phyloP scores from a whole-genome alignment of 2,329 filamentous ascomycete genomes.

The Diaporthe citrichinensis region DNA sequence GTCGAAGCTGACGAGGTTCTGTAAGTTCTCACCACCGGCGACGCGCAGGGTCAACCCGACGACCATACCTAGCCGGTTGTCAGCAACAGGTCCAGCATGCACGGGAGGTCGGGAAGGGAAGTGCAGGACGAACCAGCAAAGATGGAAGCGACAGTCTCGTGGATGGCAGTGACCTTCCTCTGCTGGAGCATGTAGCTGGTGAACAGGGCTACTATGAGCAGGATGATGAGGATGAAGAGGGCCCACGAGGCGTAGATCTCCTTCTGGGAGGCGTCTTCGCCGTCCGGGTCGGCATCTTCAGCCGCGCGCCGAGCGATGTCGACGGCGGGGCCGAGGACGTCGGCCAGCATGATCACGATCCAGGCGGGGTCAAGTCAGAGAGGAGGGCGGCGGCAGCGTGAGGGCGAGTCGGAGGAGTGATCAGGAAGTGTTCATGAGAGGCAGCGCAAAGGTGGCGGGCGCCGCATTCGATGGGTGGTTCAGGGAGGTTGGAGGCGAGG shows the following conservation, averaged over 20 bases:
- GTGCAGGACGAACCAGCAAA: slow-evolving; percentile 79
- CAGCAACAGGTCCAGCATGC: slow-evolving; percentile 19
- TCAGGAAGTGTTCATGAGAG: slow-evolving; percentile 31
- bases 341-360: slow-evolving; percentile 52
- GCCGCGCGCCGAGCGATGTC: slow-evolving; percentile 58
- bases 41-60: slow-evolving; percentile 91
- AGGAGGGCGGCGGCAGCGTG: neutral
- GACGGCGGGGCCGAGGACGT: slow-evolving; percentile 53
- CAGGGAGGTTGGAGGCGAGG: slow-evolving; percentile 8
- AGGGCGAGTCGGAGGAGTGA: neutral
- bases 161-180: slow-evolving; percentile 96
- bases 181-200: slow-evolving; percentile 97
- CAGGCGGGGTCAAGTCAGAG: slow-evolving; percentile 1
- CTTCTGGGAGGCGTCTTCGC: slow-evolving; percentile 87
- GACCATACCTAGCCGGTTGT: slow-evolving; percentile 81
- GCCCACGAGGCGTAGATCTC: slow-evolving; percentile 98
- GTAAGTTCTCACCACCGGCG: slow-evolving; percentile 84
- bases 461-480: slow-evolving; percentile 29
- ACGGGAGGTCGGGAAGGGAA: neutral
- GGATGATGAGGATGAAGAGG: slow-evolving; percentile 94
- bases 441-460: slow-evolving; percentile 21
- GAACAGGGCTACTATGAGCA: slow-evolving; percentile 94
- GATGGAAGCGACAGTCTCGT: slow-evolving; percentile 98
- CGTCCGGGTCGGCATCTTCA: slow-evolving; percentile 63
- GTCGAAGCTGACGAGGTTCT: slow-evolving; percentile 94